phyloP scores from a whole-genome alignment of 345 rosid species.

The Excoecaria agallocha region DNA sequence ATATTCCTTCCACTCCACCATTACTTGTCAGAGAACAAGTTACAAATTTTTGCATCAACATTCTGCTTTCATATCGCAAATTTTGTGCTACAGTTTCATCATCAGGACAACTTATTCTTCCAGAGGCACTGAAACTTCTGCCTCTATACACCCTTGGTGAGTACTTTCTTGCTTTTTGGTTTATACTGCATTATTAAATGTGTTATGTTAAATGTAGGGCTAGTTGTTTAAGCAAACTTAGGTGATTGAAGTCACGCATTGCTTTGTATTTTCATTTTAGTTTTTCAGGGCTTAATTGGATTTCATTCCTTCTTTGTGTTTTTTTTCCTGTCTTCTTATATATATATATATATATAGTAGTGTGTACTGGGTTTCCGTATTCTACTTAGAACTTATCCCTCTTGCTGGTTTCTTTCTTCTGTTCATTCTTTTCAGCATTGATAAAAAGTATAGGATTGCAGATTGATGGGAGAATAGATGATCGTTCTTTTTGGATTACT shows the following conservation, averaged over 20 bases:
- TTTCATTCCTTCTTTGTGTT: too few relatives aligned
- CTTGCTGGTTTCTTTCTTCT: not conserved
- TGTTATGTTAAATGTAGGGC: not conserved
- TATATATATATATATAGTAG: too few relatives aligned
- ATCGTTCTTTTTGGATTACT: conserved; percentile 81
- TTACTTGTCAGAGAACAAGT: conserved; percentile 65
- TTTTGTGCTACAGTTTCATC: conserved; percentile 96
- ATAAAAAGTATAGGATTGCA: conserved; percentile 76
- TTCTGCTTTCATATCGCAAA: conserved; percentile 80
- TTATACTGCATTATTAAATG: not conserved
- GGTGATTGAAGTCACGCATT: not conserved
- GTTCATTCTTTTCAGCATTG: conserved; percentile 52
- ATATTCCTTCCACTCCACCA: conserved; percentile 66
- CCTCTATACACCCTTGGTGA: conserved; percentile 92
- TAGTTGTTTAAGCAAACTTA: not conserved
- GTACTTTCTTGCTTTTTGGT: not conserved
- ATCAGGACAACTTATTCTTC: conserved; percentile 93
- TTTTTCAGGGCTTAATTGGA: too few relatives aligned
- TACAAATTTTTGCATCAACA: conserved; percentile 63
- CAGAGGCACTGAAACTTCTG: conserved; percentile 95
- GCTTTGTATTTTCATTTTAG: not conserved
- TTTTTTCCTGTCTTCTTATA: too few relatives aligned
- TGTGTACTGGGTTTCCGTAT: not conserved
- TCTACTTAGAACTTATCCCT: not conserved
- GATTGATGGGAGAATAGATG: conserved; percentile 82